Evolutionary conservation across 129 eudicot species (phyloP).

Genomic region (Ambrosia trifida): DNA sequence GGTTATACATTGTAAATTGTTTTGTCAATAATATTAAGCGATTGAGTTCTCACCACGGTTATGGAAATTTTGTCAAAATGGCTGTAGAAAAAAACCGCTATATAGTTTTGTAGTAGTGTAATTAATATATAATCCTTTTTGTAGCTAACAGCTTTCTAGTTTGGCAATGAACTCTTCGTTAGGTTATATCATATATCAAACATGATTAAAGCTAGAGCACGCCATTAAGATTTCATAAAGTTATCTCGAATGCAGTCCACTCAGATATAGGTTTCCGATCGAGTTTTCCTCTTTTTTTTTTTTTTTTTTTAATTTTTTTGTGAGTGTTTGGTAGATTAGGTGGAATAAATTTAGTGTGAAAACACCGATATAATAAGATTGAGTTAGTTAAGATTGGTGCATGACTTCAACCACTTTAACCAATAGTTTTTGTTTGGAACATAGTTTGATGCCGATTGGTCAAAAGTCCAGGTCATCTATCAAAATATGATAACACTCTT

Average conservation of each 20-base stretch:
- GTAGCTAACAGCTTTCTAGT: not conserved
- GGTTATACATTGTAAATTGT: no score
- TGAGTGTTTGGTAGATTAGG: conserved; percentile 30
- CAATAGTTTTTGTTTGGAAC: conserved; percentile 10
- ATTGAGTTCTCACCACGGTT: no score
- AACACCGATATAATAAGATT: conserved; percentile 2
- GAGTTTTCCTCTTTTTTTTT: not conserved
- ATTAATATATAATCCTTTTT: no score
- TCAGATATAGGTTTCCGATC: not conserved
- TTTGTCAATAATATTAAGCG: no score
- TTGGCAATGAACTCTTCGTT: not conserved
- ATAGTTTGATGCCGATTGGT: conserved; percentile 1
- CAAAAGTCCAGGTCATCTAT: not conserved
- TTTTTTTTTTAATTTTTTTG: no score
- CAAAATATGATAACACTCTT: not conserved
- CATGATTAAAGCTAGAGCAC: not conserved
- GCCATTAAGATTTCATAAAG: not conserved
- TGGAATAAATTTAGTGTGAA: conserved; percentile 26
- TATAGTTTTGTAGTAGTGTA: no score
- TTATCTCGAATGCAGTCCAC: not conserved
- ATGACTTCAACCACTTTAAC: conserved; percentile 33
- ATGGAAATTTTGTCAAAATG: no score
- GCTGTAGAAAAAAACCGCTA: no score
- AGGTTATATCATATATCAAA: not conserved
- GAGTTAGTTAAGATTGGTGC: conserved; percentile 38